phyloP scores from a whole-genome alignment of 2,329 filamentous ascomycete species.

The Paecilomyces variotii region DNA sequence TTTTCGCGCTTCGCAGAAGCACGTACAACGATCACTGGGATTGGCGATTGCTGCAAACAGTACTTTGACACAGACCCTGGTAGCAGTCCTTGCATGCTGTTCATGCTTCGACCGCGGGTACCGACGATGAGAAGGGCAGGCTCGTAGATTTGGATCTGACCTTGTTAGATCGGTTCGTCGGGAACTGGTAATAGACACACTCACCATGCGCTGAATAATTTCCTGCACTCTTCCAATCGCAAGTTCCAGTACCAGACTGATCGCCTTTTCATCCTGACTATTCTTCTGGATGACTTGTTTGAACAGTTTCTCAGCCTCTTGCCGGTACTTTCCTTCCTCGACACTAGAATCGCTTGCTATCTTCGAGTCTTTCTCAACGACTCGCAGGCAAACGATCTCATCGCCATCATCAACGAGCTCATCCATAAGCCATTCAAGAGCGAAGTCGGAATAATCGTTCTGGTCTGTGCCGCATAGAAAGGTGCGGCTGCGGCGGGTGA shows the following conservation, averaged over 20 bases:
- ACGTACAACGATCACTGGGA: slow-evolving; percentile 86
- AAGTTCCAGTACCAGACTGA: slow-evolving; percentile 79
- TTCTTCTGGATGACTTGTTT: slow-evolving; percentile 73
- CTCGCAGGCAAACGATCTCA: slow-evolving; percentile 82
- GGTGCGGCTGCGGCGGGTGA: slow-evolving; percentile 70
- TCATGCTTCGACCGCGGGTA: slow-evolving; percentile 74
- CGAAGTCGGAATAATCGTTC: slow-evolving; percentile 86
- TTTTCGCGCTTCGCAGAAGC: slow-evolving; percentile 81
- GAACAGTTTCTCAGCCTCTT: slow-evolving; percentile 67
- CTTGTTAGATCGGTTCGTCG: slow-evolving; percentile 7
- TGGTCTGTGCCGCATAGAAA: slow-evolving; percentile 89
- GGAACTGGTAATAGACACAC: slow-evolving; percentile 16
- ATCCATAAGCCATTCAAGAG: slow-evolving; percentile 84
- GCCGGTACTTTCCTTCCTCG: slow-evolving; percentile 62
- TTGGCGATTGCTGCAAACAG: slow-evolving; percentile 85
- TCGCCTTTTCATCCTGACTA: slow-evolving; percentile 65
- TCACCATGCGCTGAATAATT: slow-evolving; percentile 82
- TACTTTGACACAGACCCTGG: slow-evolving; percentile 91
- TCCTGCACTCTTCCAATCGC: slow-evolving; percentile 82
- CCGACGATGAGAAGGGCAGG: slow-evolving; percentile 87
- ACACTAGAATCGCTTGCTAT: slow-evolving; percentile 53
- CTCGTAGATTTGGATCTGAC: slow-evolving; percentile 80
- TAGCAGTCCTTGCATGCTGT: slow-evolving; percentile 76
- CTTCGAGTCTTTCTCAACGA: slow-evolving; percentile 74
- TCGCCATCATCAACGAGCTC: slow-evolving; percentile 90